Conservation (phyloP, 108 stramenopile genomes). For the Nannochloropsis gaditana region DNA sequence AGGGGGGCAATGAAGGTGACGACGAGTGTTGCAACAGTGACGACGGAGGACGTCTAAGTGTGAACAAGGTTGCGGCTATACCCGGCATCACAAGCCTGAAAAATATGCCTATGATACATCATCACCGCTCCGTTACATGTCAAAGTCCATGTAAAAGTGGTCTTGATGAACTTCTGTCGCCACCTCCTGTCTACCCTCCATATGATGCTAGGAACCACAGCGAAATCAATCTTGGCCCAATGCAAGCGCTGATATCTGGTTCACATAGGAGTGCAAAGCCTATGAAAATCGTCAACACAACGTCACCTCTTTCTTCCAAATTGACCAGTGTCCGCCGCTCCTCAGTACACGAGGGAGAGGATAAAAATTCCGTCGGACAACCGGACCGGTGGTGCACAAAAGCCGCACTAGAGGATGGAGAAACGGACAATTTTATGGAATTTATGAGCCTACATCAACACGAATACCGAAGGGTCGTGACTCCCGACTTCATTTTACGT, state of each 20-base stretch:
- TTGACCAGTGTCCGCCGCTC: constrained; percentile 12
- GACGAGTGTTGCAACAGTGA: neutral
- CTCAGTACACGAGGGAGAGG: neutral
- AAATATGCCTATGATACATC: neutral
- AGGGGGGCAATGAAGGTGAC: neutral
- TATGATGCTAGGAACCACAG: too few species aligned
- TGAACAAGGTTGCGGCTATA: neutral
- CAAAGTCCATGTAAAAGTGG: too few species aligned
- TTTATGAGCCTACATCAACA: constrained; percentile 4
- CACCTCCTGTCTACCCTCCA: too few species aligned
- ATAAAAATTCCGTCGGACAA: neutral
- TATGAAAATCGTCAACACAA: neutral
- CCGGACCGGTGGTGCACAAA: neutral
- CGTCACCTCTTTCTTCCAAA: neutral
- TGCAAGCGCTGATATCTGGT: too few species aligned
- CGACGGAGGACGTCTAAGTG: neutral
- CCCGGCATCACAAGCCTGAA: neutral
- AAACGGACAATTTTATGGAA: neutral
- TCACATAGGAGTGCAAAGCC: too few species aligned
- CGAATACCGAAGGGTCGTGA: neutral
- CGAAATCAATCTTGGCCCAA: too few species aligned
- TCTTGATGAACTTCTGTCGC: too few species aligned
- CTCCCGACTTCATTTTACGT: neutral
- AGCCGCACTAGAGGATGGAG: constrained; percentile 14
- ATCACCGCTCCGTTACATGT: neutral